A percentile compares a stretch with the other conserved stretches of the same genome.
Conservation (phyloP, 441 rosid species). For the Euphorbia celastroides region DNA sequence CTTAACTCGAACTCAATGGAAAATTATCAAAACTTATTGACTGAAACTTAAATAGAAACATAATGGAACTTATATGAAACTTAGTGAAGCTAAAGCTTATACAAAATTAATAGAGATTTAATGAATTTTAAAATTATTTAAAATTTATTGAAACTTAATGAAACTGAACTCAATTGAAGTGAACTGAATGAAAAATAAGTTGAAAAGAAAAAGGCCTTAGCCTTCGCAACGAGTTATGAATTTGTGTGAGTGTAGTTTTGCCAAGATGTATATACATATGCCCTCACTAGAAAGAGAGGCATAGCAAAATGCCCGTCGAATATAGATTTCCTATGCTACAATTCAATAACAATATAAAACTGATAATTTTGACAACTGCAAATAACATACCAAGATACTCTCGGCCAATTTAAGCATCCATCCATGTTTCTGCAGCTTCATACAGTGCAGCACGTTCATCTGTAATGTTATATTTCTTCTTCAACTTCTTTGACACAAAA, state of each 20-base stretch:
- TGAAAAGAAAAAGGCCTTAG: no score
- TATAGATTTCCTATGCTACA: neutral
- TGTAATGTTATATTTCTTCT: conserved; percentile 80
- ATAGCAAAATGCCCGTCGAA: neutral
- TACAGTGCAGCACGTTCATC: conserved; percentile 84
- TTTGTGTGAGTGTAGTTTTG: no score
- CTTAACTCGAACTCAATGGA: conserved; percentile 78
- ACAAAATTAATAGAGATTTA: no score
- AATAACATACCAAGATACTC: conserved; percentile 56
- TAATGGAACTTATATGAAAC: no score
- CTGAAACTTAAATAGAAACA: no score
- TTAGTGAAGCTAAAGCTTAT: no score
- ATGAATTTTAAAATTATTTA: no score
- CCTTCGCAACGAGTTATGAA: no score
- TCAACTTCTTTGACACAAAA: conserved; percentile 84
- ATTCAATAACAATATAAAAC: conserved; percentile 32
- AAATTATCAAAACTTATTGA: no score
- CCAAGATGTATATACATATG: neutral
- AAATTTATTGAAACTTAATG: no score
- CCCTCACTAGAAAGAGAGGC: neutral
- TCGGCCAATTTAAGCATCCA: conserved; percentile 68
- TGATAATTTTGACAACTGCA: conserved; percentile 1
- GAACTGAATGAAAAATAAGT: no score
- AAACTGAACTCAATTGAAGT: no score
- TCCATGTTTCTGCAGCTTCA: conserved; percentile 91